Base-by-base conservation (phyloP, 192 early-diverging fungal species). In the Backusella circina region DNA sequence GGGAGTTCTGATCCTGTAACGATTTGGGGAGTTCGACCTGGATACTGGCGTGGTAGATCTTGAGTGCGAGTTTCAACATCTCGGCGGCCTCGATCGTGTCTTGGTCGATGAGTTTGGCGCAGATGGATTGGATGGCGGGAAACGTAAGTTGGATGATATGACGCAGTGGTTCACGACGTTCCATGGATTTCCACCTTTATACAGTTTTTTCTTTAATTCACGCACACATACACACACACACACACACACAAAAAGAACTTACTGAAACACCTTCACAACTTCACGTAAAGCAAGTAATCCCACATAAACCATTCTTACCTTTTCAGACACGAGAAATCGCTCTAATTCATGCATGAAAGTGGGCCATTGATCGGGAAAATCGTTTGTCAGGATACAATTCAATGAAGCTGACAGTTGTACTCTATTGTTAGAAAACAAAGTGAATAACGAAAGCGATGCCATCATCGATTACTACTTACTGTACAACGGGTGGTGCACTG, bases 291-390 rank as follows among this genome's bases (percentile, higher is more conserved):
- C 91, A 31, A 92, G 71, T 13, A 98, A 81, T 13, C 95, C 95
- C 6, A 92, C 89, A 73, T 91, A 93, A 18, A 93, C 90, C 30
- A 80, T 84, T 68, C 87, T 82, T 35, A 84, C 81, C 72, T 95
- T 90, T 68, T 88, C 85, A 3, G 90, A 86, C 38, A 90, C 83
- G 16, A 96, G 80, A 41, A 91, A 77, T 31, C 83, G 76, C 70
- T 91, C 87, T 10, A 92, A 80, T 35, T 92, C 87, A 54, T 83
- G 83, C 35, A 94, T 84, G 74, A 93, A 95, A 44, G 90, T 81
- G 1, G 95, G 92, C 95, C 96, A 99, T 65, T 91, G 87, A 9
- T 89, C 80, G 32, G 90, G 92, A 57, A 91, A 93, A 79, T 99
- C 97, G 68, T 81, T 82, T 30, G 85, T 81, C 32, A 99, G 85